These are phyloP conservation scores for Penicillium fuscoglaucum DNA, from an alignment of 2,329 filamentous ascomycete genomes.

Conservation along the genomic window DNA sequence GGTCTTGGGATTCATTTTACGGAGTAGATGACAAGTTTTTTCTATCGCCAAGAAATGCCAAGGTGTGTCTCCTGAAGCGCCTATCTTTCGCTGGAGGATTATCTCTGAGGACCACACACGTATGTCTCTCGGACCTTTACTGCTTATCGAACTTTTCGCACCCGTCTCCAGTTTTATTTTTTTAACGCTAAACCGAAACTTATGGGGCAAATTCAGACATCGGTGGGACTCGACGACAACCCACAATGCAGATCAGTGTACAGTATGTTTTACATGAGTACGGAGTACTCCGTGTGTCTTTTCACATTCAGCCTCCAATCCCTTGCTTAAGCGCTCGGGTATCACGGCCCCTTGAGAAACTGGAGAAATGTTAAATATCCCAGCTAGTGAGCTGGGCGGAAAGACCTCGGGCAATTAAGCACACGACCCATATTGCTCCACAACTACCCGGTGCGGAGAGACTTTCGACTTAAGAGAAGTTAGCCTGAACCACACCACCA, in stretches of 20 bases:
- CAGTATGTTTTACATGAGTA: not conserved
- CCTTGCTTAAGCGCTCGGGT: not conserved
- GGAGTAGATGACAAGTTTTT: not conserved
- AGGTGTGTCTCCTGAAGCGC: not conserved
- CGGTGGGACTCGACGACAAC: not conserved
- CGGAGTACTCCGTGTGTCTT: not conserved
- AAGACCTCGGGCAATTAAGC: not conserved
- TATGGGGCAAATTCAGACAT: not conserved
- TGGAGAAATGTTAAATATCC: not conserved
- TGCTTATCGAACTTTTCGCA: not conserved
- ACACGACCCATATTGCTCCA: slow-evolving; percentile 1
- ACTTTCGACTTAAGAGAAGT: not conserved
- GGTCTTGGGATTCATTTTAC: not conserved
- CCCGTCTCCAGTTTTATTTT: not conserved
- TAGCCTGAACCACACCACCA: slow-evolving; percentile 6
- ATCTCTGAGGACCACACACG: not conserved
- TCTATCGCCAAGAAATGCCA: not conserved
- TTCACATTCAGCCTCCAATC: not conserved
- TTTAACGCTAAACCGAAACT: not conserved
- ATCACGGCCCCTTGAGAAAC: not conserved
- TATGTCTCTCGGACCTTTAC: not conserved
- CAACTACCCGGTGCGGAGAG: slow-evolving; percentile 4
- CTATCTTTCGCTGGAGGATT: not conserved
- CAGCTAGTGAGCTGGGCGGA: not conserved
- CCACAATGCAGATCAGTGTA: not conserved